phyloP scores from a whole-genome alignment of 257 asterid genomes.

The Scutellaria barbata region DNA sequence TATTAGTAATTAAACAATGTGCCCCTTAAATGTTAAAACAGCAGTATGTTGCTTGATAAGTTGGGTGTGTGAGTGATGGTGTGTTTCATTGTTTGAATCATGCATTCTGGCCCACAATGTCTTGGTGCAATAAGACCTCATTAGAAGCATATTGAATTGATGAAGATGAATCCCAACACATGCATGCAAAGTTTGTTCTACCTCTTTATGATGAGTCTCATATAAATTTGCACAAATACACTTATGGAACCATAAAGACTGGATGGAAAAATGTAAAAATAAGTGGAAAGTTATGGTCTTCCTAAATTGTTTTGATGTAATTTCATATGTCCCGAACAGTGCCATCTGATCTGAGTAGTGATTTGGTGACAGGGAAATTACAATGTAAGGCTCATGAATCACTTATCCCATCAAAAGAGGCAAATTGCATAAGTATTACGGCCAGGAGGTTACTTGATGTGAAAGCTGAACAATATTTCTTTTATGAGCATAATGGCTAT shows the following conservation, averaged over 20 bases:
- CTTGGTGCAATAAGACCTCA: not conserved
- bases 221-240: not conserved
- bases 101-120: not conserved
- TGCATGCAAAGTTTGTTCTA: not conserved
- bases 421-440: not conserved
- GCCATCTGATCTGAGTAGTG: not conserved
- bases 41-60: slow-evolving; percentile 4
- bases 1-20: not conserved
- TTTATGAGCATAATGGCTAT: not conserved
- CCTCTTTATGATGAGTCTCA: not conserved
- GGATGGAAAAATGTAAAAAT: slow-evolving; percentile 7
- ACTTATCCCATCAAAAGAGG: not conserved
- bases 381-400: not conserved
- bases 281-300: not conserved
- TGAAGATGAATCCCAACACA: slow-evolving; percentile 22
- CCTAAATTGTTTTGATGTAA: slow-evolving; percentile 1
- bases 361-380: not conserved
- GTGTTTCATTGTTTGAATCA: not conserved
- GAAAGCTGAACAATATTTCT: not conserved
- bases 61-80: not conserved
- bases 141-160: not conserved
- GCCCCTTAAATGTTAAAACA: not conserved
- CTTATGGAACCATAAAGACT: not conserved
- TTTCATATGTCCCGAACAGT: not conserved
- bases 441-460: not conserved